These are phyloP conservation scores for Fusarium foetens DNA, from an alignment of 2,329 filamentous ascomycete genomes.

Conservation along the genomic window DNA sequence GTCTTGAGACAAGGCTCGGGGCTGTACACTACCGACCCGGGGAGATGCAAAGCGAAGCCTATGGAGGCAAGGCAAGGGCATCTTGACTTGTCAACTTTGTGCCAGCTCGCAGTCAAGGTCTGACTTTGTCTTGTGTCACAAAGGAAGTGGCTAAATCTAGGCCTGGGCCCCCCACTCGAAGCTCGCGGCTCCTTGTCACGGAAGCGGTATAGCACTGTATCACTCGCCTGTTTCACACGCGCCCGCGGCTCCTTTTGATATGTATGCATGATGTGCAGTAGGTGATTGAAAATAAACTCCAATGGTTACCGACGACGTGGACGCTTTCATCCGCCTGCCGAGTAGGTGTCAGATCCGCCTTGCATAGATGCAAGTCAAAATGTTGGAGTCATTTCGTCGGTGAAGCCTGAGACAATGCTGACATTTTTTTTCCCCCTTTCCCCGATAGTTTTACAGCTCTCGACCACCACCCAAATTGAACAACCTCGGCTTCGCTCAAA, in stretches of 20 bases:
- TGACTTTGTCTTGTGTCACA: slow-evolving; percentile 18
- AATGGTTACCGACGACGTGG: slow-evolving; percentile 45
- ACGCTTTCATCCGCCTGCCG: slow-evolving; percentile 39
- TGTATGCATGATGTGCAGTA: slow-evolving; percentile 48
- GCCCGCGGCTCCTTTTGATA: slow-evolving; percentile 36
- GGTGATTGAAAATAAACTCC: slow-evolving; percentile 39
- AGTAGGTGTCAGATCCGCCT: slow-evolving; percentile 41
- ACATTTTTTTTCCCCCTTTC: background rate
- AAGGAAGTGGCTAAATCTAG: slow-evolving; percentile 33
- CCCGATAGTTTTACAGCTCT: background rate
- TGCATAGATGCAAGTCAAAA: slow-evolving; percentile 29
- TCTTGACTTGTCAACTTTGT: slow-evolving; percentile 17
- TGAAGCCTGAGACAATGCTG: slow-evolving; percentile 41
- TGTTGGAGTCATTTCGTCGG: slow-evolving; percentile 41
- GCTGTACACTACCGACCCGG: slow-evolving; percentile 32
- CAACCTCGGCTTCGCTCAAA: slow-evolving; percentile 26
- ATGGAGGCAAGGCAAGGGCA: background rate
- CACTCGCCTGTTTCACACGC: slow-evolving; percentile 34
- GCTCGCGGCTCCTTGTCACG: slow-evolving; percentile 34
- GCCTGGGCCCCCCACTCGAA: slow-evolving; percentile 24
- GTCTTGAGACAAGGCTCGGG: slow-evolving; percentile 14
- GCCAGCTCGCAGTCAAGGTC: slow-evolving; percentile 28
- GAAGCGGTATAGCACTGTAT: slow-evolving; percentile 38
- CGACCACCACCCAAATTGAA: slow-evolving; percentile 15
- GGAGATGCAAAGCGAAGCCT: slow-evolving; percentile 9